Conservation (phyloP, 2,329 filamentous ascomycete genomes). For the Epichloe festucae region DNA sequence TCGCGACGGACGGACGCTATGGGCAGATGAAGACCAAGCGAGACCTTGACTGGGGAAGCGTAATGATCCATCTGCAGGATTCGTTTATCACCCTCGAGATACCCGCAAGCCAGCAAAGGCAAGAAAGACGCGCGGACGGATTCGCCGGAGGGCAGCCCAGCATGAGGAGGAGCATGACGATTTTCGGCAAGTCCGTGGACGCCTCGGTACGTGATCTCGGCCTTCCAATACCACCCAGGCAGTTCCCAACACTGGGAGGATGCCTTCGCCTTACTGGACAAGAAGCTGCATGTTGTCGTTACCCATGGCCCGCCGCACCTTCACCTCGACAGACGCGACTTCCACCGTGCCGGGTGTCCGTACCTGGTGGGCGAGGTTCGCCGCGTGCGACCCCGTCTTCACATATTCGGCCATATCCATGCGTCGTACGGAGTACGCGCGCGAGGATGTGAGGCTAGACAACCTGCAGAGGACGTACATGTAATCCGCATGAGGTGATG, state of each 20-base stretch:
- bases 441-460: slow-evolving; percentile 11
- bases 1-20: slow-evolving; percentile 10
- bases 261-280: neutral
- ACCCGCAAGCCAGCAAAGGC: neutral
- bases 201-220: slow-evolving; percentile 11
- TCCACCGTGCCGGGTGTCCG: slow-evolving; percentile 12
- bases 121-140: neutral
- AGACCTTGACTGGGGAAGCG: slow-evolving; percentile 11
- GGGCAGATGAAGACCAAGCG: slow-evolving; percentile 4
- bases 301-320: slow-evolving; percentile 14
- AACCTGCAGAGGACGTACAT: slow-evolving; percentile 3
- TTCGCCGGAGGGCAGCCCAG: neutral
- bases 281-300: slow-evolving; percentile 11
- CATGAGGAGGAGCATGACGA: slow-evolving; percentile 3
- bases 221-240: slow-evolving; percentile 11
- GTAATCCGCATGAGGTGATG: slow-evolving; percentile 8
- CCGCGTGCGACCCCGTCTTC: slow-evolving; percentile 9
- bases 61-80: slow-evolving; percentile 13
- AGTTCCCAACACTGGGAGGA: slow-evolving; percentile 6
- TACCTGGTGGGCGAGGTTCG: slow-evolving; percentile 10
- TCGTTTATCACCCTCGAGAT: slow-evolving; percentile 5
- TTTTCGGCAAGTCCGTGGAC: slow-evolving; percentile 16
- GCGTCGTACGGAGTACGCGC: slow-evolving; percentile 7
- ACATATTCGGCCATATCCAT: slow-evolving; percentile 16
- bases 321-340: slow-evolving; percentile 14